Conservation (phyloP, 192 early-diverging fungal species). For the Obelidium mucronatum region DNA sequence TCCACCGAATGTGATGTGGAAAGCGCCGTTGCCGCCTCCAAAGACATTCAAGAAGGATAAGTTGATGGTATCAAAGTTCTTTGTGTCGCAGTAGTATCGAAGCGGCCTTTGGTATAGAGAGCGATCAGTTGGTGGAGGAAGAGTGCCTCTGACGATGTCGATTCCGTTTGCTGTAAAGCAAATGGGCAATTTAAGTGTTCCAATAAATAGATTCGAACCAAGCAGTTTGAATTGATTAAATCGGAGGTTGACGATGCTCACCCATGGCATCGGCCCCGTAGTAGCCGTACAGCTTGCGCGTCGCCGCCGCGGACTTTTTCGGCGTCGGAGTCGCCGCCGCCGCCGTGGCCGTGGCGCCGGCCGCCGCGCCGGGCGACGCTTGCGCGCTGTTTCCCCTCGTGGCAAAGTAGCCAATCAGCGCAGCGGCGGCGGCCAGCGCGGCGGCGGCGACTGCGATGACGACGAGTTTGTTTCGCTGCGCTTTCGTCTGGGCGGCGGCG, state of each 20-base stretch:
- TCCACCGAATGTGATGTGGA: constrained; percentile 15
- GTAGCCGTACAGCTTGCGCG: constrained; percentile 15
- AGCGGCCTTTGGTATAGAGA: constrained; percentile 3
- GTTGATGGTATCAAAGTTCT: constrained; percentile 27
- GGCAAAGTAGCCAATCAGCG: constrained; percentile 1
- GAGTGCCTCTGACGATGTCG: constrained; percentile 5
- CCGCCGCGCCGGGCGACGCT: not conserved
- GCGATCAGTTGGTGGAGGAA: not conserved
- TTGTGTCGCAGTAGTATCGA: constrained; percentile 23
- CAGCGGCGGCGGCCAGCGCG: not conserved
- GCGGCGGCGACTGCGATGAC: constrained; percentile 2
- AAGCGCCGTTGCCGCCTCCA: not conserved
- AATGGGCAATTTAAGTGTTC: not conserved
- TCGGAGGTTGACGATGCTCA: not conserved
- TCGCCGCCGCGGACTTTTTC: not conserved
- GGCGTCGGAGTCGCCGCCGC: not conserved
- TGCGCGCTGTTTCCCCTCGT: not conserved
- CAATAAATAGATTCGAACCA: too few species aligned
- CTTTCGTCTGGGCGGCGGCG: not conserved
- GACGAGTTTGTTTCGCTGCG: constrained; percentile 9
- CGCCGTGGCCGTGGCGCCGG: not conserved
- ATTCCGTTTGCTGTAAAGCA: constrained; percentile 8
- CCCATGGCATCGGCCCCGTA: constrained; percentile 23
- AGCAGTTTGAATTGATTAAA: too few species aligned
- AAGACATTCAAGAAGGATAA: constrained; percentile 25